Base-by-base conservation (phyloP, 1,284 basidiomycete genomes). In the Tilletia indica region DNA sequence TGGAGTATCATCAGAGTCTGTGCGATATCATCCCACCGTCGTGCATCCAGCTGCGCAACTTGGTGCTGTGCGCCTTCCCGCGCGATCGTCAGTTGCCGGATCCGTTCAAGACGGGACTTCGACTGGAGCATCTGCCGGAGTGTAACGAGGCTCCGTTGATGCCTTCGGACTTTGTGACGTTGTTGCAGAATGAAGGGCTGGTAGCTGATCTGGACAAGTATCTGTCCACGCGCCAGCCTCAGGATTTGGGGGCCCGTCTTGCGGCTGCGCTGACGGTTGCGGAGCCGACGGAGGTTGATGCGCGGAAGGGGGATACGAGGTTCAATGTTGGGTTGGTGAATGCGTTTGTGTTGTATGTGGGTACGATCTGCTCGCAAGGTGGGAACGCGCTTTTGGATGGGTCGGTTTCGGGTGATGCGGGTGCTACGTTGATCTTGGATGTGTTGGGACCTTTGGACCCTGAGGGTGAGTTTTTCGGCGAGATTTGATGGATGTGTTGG, bases 21-120 rank as follows among this genome's bases (percentile, higher is more conserved):
- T 94, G 93, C 83, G 95, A 98, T 77, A 90, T 89, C 74, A 92
- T 99, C 76, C 97, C 97, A 63, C 87, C 91, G 21, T 90, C 92
- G 80, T 98, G 95, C 88, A 91, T 96, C 74, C 97, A 99, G 86
- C 89, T 99, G 72, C 92, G 94, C 80, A 99, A 99, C 87, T 90
- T 99, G 86, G 90, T 99, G 76, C 90, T 98, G 73, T 93, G 93
- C 83, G 95, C 96, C 25, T 99, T 94, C 89, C 96, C 97, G n/a
- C 88, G 77, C 70, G 87, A 89, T 73, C 87, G 93, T 71, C 87
- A 89, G 66, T 90, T 98, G 38, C 93, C 96, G 48, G 94, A 97
- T 83, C 96, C 97, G 21, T 86, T 88, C 78, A 84, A 82, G 70
- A 85, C 86, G 72, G 84, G 84, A 71, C 83, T 87, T 69, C 83